Evolutionary conservation across 2,329 filamentous ascomycete species (phyloP), one percentile per base, ranked within the genome.

Genomic region (Microthyrium microscopicum): DNA sequence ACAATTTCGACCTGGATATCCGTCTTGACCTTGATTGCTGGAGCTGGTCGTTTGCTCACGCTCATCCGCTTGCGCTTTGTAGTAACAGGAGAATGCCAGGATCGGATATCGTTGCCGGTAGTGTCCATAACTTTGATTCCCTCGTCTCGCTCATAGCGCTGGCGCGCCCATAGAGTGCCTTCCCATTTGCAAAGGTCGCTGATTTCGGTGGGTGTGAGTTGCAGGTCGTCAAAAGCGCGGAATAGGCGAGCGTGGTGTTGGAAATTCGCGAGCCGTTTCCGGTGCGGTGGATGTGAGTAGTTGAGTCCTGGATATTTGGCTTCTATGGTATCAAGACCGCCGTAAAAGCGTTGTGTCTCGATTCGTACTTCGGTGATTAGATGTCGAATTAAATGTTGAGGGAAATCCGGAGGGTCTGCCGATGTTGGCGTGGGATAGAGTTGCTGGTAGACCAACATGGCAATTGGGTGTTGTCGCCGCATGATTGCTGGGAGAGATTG

Each of bases 231-330:
- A 46, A 87, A 83, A 19, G 78, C 77, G 26, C 73, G 69, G 53
- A 87, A 85, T 9, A 87, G 66, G 37, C 74, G 69, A 40, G 72
- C 66, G 53, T 87, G 79, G 70, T 80, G 82, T 12, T 67, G 69
- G 62, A 77, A 85, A 39, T 78, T 74, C 44, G 73, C 69, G 6
- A 87, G 70, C n/a, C 80, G 76, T 51, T 78, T 73, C 42, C 78
- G 75, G 54, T 87, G 79, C 5, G 75, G 77, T 17, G 57, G 60
- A 48, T 80, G 64, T 39, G 68, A 73, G 60, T 87, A 87, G 60
- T 87, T 79, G 36, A 87, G 68, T 20, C 79, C 79, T 0, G 79
- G 79, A 43, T 85, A 85, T 45, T 81, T 80, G 42, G 79, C 78
- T 59, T 87, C 79, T 43, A 77, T 70, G 18, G 76, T 82, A 48